phyloP scores from a whole-genome alignment of 1,284 basidiomycete genomes.

The Marasmius sp. region DNA sequence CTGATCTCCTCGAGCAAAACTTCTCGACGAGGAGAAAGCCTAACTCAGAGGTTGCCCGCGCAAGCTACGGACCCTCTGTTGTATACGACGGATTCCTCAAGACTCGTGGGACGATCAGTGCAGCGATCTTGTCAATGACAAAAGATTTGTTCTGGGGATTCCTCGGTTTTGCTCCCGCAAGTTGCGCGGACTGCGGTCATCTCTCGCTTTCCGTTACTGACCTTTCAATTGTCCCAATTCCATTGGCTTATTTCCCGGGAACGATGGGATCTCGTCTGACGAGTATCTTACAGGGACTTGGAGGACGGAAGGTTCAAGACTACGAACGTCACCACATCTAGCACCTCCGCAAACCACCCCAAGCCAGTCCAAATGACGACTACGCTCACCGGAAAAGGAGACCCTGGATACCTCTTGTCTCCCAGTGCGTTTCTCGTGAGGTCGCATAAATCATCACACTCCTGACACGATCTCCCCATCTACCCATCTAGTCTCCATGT shows the following conservation, averaged over 20 bases:
- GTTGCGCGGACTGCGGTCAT: constrained; percentile 11
- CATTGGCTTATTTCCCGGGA: constrained; percentile 55
- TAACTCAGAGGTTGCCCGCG: constrained; percentile 12
- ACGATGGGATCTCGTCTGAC: constrained; percentile 65
- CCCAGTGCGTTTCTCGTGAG: too few relatives aligned
- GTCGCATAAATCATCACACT: too few relatives aligned
- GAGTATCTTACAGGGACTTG: constrained; percentile 52
- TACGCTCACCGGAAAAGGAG: too few relatives aligned
- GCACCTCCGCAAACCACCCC: too few relatives aligned
- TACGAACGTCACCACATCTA: too few relatives aligned
- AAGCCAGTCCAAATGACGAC: too few relatives aligned
- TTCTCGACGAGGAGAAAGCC: constrained; percentile 12
- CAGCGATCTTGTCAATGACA: constrained; percentile 40
- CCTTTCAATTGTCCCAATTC: constrained; percentile 34
- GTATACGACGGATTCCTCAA: constrained; percentile 72
- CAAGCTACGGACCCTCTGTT: constrained; percentile 62
- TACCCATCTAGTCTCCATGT: too few relatives aligned
- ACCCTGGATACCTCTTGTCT: too few relatives aligned
- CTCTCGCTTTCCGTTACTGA: constrained; percentile 1
- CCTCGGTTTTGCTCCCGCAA: constrained; percentile 40
- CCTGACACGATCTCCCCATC: too few relatives aligned
- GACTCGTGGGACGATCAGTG: constrained; percentile 40
- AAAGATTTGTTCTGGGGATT: constrained; percentile 36
- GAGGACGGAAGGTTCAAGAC: constrained; percentile 62
- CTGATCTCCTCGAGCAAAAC: constrained; percentile 58